Conservation (phyloP, 805 yeast genomes). For the Metschnikowia koreensis region DNA sequence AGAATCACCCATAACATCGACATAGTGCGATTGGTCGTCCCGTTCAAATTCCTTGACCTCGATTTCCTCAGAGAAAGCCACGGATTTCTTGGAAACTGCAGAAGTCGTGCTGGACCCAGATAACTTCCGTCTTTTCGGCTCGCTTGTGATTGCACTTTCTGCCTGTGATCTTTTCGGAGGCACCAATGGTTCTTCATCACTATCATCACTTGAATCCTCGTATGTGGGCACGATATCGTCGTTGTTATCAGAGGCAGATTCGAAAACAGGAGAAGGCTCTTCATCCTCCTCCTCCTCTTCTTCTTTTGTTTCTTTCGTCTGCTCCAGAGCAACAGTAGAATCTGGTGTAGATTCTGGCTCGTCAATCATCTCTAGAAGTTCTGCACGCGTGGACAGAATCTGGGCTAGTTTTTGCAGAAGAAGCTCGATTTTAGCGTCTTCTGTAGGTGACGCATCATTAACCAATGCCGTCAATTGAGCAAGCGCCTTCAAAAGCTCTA, state of each 20-base stretch:
- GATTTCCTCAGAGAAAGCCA: conserved; percentile 42
- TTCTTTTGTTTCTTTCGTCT: conserved; percentile 22
- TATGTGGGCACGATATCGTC: conserved; percentile 16
- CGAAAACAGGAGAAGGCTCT: conserved; percentile 32
- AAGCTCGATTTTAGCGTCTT: conserved; percentile 32
- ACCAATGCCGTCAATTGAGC: conserved; percentile 23
- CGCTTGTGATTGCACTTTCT: not conserved
- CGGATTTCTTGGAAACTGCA: conserved; percentile 25
- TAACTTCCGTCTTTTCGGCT: conserved; percentile 16
- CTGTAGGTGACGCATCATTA: conserved; percentile 28
- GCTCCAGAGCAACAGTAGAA: not conserved
- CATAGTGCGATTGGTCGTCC: conserved; percentile 29
- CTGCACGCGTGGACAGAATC: conserved; percentile 30
- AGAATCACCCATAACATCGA: conserved; percentile 18
- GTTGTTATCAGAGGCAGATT: conserved; percentile 7
- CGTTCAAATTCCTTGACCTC: conserved; percentile 42
- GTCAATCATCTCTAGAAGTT: conserved; percentile 29
- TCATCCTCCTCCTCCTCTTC: conserved; percentile 21
- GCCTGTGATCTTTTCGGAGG: not conserved
- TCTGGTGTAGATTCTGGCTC: conserved; percentile 6
- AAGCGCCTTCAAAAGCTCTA: conserved; percentile 27
- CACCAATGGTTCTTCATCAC: conserved; percentile 18
- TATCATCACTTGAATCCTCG: conserved; percentile 16
- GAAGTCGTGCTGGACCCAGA: conserved; percentile 25
- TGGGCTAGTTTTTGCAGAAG: conserved; percentile 28